phyloP scores from a whole-genome alignment of 345 rosid species.

The Durio zibethinus region DNA sequence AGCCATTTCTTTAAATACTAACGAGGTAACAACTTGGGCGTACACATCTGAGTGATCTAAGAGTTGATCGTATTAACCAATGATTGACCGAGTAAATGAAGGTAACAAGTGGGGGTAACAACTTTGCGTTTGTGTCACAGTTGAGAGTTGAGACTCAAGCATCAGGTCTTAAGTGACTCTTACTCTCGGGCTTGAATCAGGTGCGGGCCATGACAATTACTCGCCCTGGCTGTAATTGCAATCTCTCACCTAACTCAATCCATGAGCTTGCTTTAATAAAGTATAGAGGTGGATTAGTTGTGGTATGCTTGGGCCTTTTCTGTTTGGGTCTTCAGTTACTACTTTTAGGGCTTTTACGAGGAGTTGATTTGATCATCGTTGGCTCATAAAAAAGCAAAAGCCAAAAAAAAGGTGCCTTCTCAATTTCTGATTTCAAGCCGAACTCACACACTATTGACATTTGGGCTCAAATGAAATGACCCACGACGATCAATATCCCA shows the following conservation, averaged over 20 bases:
- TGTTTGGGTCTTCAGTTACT: neutral
- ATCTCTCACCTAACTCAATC: neutral
- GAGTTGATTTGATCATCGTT: neutral
- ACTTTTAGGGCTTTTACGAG: neutral
- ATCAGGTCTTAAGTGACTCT: too few species aligned
- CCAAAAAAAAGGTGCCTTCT: neutral
- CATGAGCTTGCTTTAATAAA: too few species aligned
- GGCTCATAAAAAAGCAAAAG: neutral
- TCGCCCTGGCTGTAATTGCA: too few species aligned
- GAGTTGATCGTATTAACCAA: too few species aligned
- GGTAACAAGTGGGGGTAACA: too few species aligned
- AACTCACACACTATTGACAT: neutral
- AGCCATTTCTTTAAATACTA: too few species aligned
- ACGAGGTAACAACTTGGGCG: too few species aligned
- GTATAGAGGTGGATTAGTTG: neutral
- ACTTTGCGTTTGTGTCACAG: too few species aligned
- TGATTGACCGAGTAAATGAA: too few species aligned
- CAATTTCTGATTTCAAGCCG: neutral
- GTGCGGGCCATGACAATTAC: neutral
- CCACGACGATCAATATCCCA: neutral
- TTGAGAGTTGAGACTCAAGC: too few species aligned
- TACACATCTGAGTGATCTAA: too few species aligned
- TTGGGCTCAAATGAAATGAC: neutral
- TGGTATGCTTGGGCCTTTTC: neutral
- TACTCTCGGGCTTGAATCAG: too few species aligned